Evolutionary conservation across 345 rosid genomes (phyloP).

Genomic region (Erysimum cheiranthoides): DNA sequence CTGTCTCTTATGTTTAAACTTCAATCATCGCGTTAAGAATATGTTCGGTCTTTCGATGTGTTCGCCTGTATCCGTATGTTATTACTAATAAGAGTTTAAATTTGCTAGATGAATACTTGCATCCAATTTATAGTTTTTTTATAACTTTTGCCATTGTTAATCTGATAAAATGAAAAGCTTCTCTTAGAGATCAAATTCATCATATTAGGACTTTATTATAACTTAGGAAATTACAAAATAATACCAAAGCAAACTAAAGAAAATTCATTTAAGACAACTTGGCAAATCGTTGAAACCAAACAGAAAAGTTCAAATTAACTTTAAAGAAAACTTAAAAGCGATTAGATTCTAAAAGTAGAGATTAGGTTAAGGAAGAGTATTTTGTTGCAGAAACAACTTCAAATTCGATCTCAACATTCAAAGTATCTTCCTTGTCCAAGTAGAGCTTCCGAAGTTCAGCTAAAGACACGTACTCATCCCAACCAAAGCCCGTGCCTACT

Average conservation of each 20-base stretch:
- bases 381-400: slow-evolving; percentile 13
- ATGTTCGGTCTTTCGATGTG: not conserved
- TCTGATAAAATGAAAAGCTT: too few species aligned
- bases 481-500: accelerated
- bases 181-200: too few species aligned
- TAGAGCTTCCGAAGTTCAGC: not conserved
- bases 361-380: slow-evolving; percentile 2
- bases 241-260: too few species aligned
- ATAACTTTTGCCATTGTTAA: too few species aligned
- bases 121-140: not conserved
- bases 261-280: too few species aligned
- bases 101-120: not conserved
- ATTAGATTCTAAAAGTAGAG: too few species aligned
- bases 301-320: too few species aligned
- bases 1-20: not conserved
- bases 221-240: too few species aligned
- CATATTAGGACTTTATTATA: too few species aligned
- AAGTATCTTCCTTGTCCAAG: slow-evolving; percentile 11
- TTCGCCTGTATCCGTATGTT: slow-evolving; percentile 8
- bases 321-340: too few species aligned
- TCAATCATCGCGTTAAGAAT: not conserved
- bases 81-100: not conserved
- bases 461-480: not conserved
- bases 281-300: too few species aligned
- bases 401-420: slow-evolving; percentile 16